Percentiles rank a stretch among this genome's conserved stretches.
Conservation (phyloP, 2,329 filamentous ascomycete species). For the Lachnellula subtilissima region DNA sequence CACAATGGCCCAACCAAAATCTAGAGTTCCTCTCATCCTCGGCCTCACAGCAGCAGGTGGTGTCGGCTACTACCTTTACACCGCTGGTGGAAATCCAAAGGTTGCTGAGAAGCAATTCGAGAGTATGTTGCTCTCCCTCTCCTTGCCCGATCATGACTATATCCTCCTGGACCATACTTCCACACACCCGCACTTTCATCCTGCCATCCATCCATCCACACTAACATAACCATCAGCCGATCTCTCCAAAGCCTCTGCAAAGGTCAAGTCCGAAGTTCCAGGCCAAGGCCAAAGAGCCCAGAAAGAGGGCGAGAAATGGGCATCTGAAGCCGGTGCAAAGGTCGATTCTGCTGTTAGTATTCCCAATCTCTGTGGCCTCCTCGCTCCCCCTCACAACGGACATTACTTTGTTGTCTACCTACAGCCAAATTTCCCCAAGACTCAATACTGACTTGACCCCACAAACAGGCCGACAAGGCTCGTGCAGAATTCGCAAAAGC, state of each 20-base stretch:
- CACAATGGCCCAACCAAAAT: conserved; percentile 33
- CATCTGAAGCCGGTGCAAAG: conserved; percentile 57
- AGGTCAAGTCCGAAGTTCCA: conserved; percentile 62
- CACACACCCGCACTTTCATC: too few species aligned
- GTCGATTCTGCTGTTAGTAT: conserved; percentile 63
- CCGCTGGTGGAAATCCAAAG: conserved; percentile 73
- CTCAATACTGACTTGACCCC: conserved; percentile 15
- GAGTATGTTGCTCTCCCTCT: conserved; percentile 49
- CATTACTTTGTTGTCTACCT: background rate
- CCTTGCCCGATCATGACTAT: background rate
- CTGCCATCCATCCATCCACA: background rate
- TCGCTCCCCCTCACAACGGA: background rate
- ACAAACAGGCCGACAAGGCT: conserved; percentile 53
- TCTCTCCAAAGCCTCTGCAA: conserved; percentile 61
- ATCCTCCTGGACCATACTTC: background rate
- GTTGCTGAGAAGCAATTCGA: conserved; percentile 83
- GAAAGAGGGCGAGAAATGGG: conserved; percentile 59
- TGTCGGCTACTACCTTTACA: conserved; percentile 87
- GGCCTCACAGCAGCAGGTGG: conserved; percentile 62
- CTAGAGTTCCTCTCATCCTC: conserved; percentile 40
- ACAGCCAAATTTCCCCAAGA: background rate
- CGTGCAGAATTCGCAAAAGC: conserved; percentile 58
- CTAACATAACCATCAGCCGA: conserved; percentile 58
- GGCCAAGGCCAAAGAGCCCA: conserved; percentile 57
- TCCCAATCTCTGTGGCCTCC: background rate